Conservation (phyloP, 441 rosid species). For the Syzygium syzygioides region DNA sequence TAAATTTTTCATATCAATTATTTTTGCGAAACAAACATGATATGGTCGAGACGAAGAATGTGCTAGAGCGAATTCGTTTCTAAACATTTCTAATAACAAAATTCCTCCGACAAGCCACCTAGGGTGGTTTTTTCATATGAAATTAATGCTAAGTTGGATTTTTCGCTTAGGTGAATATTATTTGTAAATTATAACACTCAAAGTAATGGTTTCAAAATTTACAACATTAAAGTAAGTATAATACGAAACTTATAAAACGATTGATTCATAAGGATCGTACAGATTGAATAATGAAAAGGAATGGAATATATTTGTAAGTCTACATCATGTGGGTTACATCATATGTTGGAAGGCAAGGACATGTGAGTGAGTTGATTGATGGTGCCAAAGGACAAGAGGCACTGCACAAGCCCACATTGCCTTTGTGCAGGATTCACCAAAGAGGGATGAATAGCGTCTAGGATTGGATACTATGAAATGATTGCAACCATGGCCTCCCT, state of each 20-base stretch:
- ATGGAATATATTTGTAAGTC: neutral
- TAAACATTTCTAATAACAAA: too few species aligned
- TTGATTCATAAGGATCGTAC: neutral
- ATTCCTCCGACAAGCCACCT: too few species aligned
- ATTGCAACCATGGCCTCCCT: neutral
- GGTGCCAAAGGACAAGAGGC: neutral
- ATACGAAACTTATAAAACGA: fast-evolving
- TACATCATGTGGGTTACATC: neutral
- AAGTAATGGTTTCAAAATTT: too few species aligned
- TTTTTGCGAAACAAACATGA: too few species aligned
- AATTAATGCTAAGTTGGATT: too few species aligned
- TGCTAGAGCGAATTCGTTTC: too few species aligned
- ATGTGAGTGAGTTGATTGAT: neutral
- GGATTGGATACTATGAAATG: neutral
- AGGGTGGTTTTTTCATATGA: too few species aligned
- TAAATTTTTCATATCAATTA: too few species aligned
- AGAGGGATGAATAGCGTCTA: neutral
- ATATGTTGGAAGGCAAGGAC: neutral
- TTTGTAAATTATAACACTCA: too few species aligned
- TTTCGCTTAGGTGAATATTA: too few species aligned
- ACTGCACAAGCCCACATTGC: neutral
- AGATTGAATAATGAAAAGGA: neutral
- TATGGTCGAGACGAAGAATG: too few species aligned
- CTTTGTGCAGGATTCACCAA: neutral
- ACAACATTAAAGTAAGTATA: too few species aligned